A percentile compares a stretch with the other conserved stretches of the same genome.
These are phyloP conservation scores for Monosporascus sp. DNA, from an alignment of 2,329 filamentous ascomycete genomes.

Conservation along the genomic window DNA sequence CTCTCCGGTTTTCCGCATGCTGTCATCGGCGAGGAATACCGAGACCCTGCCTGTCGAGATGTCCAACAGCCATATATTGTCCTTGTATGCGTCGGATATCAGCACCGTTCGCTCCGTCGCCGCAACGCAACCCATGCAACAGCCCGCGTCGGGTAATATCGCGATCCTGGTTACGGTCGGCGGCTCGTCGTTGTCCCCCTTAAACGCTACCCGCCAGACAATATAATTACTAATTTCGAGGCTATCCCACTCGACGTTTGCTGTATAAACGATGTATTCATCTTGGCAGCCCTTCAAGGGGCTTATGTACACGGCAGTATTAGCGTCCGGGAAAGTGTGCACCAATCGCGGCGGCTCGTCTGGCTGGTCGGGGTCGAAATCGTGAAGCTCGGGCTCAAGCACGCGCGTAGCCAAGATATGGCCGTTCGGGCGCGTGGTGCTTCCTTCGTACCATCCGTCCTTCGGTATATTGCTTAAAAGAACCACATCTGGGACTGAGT, in stretches of 20 bases:
- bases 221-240: conserved; percentile 20
- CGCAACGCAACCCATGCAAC: conserved; percentile 17
- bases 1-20: conserved; percentile 15
- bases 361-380: conserved; percentile 21
- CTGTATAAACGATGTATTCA: conserved; percentile 23
- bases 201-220: conserved; percentile 22
- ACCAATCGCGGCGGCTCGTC: conserved; percentile 21
- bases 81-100: conserved; percentile 18
- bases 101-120: conserved; percentile 21
- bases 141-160: conserved; percentile 15
- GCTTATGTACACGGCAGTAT: conserved; percentile 21
- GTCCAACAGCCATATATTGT: conserved; percentile 24
- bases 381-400: conserved; percentile 26
- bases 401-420: conserved; percentile 23
- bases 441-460: conserved; percentile 26
- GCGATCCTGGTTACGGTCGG: conserved; percentile 17
- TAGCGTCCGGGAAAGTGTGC: conserved; percentile 21
- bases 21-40: conserved; percentile 18
- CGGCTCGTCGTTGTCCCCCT: conserved; percentile 22
- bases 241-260: conserved; percentile 23
- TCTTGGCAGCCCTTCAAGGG: conserved; percentile 18
- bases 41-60: conserved; percentile 16
- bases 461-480: conserved; percentile 26
- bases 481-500: conserved; percentile 18
- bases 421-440: conserved; percentile 25